Base-by-base conservation (phyloP, 1,284 basidiomycete genomes). In the Inonotus obliquus region DNA sequence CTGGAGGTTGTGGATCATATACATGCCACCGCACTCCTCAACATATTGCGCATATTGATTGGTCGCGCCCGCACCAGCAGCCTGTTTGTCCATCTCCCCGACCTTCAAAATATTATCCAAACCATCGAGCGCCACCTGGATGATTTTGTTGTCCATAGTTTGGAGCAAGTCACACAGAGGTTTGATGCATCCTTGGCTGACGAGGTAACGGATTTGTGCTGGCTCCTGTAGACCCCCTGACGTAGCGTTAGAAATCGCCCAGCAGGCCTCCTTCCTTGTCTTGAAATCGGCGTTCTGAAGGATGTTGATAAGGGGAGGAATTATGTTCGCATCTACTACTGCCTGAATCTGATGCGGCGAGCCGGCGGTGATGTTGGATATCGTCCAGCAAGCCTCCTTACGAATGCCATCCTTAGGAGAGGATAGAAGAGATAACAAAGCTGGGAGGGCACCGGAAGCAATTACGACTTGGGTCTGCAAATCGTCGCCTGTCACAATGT, bases 91-190 rank as follows among this genome's bases (percentile, higher is more conserved):
- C 73, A 92, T 87, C 78, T 99, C 96, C 54, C 97, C 97, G 65
- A 99, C 92, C 79, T 98, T 98, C 69, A 99, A 80, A 69, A 99
- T 96, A 77, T 99, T 99, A 77, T 99, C 97, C 56, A 99, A 83
- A 61, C 97, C 97, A 73, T 99, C 96, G 49, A 99, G 86, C 23
- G 91, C 91, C 52, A 97, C 94, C 78, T 99, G 97, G 69, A 99
- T 99, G 71, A 99, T 98, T 81, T 99, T 99, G 85, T 99, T 99
- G 79, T 99, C 97, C 92, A 98, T 96, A 79, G 94, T 96, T 51
- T 87, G 90, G 60, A 99, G 82, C 49, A 99, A 80, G 71, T 99
- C 96, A 73, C 97, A 99, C 58, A 99, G 82, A 23, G 97, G 97
- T 78, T 98, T 98, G 79, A 99, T 98, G 80, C 96, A 98, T 49